Evolutionary conservation across 352 stramenopile species (phyloP), one percentile per base, ranked within the genome.

Genomic region (Pythium vanterpoolii): DNA sequence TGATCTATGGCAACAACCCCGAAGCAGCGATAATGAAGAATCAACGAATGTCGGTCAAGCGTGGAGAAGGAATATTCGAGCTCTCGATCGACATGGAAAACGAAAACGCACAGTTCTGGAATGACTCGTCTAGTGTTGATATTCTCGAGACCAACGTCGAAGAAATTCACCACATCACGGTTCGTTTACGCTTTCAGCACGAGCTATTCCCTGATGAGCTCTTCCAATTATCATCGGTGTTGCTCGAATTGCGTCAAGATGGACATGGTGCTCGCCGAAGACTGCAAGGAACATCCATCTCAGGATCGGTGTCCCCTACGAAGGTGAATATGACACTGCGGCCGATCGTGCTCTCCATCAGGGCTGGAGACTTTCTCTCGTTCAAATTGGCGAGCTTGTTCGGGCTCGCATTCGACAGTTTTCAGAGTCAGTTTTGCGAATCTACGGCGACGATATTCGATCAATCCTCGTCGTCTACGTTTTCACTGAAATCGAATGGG

Each of bases 341-440:
- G 59, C 59, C 59, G 14, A 21, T 66, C 26, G 26, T 48, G 7
- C 11, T 66, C 1, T 50, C 51, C n/a, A 66, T 43, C 0, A 9
- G 40, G 0, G 33, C 3, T 9, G 44, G 42, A 36, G 31, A 55
- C 10, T 14, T 3, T 18, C 21, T 60, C 19, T 46, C 36, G 2
- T 46, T 60, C 18, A 21, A 47, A 46, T 43, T 65, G n/a, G 2
- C 50, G 4, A 49, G 4, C 8, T 46, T 60, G 2, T 55, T 65
- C 24, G 42, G 21, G 1, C 16, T 5, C 1, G 26, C 36, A 11
- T 5, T 55, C 26, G 21, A 34, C 26, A n/a, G 28, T 8, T 30
- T 49, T 13, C 10, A 23, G 11, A 8, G 1, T 14, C 50, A 45
- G 3, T 49, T 43, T 13, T 65, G 58, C 49, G 26, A 57, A 33